Evolutionary conservation across 371 early-diverging fungal species (phyloP).

Genomic region (Apophysomyces variabilis): DNA sequence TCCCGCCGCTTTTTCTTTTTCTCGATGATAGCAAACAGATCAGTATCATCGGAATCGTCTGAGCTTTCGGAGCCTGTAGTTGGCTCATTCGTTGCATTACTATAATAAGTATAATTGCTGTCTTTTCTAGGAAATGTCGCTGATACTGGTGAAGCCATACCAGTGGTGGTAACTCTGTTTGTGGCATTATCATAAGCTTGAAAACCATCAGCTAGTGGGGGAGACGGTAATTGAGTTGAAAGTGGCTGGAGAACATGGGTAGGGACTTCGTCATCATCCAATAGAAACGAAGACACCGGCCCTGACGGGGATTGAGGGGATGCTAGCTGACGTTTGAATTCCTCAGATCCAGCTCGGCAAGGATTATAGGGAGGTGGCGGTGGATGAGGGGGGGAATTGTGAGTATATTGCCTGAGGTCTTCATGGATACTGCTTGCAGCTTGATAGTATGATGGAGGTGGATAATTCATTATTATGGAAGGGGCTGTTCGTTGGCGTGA

Average conservation of each 20-base stretch:
- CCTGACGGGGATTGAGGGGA: background rate
- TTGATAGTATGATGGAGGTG: conserved; percentile 1
- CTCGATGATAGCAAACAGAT: conserved; percentile 14
- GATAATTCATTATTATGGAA: background rate
- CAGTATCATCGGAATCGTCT: conserved; percentile 12
- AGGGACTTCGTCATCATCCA: background rate
- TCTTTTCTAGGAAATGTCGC: background rate
- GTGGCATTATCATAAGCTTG: conserved; percentile 5
- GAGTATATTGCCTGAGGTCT: background rate
- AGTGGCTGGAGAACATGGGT: conserved; percentile 5
- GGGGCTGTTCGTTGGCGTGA: background rate
- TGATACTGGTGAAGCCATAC: conserved; percentile 4
- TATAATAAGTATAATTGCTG: background rate
- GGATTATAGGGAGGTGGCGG: background rate
- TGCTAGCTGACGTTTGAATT: background rate
- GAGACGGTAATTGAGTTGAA: background rate
- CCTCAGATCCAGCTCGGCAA: background rate
- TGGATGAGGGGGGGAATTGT: background rate
- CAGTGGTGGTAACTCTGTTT: background rate
- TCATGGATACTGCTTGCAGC: background rate
- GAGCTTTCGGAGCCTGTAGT: conserved; percentile 10
- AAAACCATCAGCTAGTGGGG: background rate
- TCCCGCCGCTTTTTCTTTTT: conserved; percentile 11
- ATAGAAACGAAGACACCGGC: background rate
- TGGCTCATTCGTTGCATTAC: background rate